These are phyloP conservation scores for Pseudogymnoascus sp. DNA, from an alignment of 2,329 filamentous ascomycete genomes.

Conservation along the genomic window DNA sequence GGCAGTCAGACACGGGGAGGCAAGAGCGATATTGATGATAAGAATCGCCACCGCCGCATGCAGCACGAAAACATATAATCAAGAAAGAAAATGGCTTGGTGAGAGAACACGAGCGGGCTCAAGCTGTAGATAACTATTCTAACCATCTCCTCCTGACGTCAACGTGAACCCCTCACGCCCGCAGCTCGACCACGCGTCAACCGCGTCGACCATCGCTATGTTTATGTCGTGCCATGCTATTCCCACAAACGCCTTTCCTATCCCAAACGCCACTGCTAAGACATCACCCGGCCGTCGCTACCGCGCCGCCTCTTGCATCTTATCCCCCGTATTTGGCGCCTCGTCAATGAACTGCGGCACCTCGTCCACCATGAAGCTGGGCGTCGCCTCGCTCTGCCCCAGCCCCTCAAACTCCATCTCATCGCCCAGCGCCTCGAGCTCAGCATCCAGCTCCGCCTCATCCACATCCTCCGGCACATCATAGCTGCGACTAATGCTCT, in stretches of 20 bases:
- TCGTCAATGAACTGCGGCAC: slow-evolving; percentile 88
- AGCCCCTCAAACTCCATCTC: slow-evolving; percentile 80
- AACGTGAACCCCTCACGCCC: neutral
- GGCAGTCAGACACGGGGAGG: neutral
- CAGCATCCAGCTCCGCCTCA: slow-evolving; percentile 90
- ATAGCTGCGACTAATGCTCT: slow-evolving; percentile 83
- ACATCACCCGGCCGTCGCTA: neutral
- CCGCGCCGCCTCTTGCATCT: slow-evolving; percentile 70
- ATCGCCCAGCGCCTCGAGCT: slow-evolving; percentile 87
- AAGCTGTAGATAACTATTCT: slow-evolving; percentile 1
- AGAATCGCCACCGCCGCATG: neutral
- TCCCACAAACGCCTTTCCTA: neutral
- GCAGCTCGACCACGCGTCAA: neutral
- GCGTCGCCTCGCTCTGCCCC: slow-evolving; percentile 48
- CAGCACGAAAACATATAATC: neutral
- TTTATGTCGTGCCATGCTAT: neutral
- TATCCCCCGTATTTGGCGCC: slow-evolving; percentile 61
- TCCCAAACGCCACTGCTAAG: slow-evolving; percentile 1
- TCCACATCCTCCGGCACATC: slow-evolving; percentile 96
- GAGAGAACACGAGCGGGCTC: neutral
- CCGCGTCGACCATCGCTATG: neutral
- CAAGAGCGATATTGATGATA: neutral
- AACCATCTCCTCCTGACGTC: neutral
- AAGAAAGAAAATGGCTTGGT: slow-evolving; percentile 4
- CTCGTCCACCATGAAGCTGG: slow-evolving; percentile 85